Evolutionary conservation across 192 early-diverging fungal species (phyloP), one percentile per base, ranked within the genome.

Genomic region (Coemansia sp.): DNA sequence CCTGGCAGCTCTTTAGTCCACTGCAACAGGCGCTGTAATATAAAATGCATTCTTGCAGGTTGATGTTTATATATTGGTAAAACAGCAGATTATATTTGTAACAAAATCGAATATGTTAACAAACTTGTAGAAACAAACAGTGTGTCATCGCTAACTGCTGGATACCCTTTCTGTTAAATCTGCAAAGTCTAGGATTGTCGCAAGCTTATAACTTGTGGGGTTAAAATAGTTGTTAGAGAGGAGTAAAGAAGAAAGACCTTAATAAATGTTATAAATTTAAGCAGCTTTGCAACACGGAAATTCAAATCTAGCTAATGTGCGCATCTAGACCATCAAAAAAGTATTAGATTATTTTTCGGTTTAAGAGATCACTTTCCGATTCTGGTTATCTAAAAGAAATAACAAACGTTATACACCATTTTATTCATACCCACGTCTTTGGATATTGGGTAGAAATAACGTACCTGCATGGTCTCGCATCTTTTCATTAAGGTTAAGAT

Each of bases 1-100:
- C 80, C 75, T 3, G 72, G 71, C 36, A 77, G 54, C 14, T 71
- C 67, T 10, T 24, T 51, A 51, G 63, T 58, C 78, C 78, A 81
- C 27, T 81, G 65, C 5, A 36, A 61, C 9, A 81, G 53, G 39
- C 73, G 65, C 36, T 56, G 32, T 5, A 72, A 9, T 52, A 75
- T 42, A 54, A 72, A 75, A 36, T 65, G 56, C 72, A 80, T 75
- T 4, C 8, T 14, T 5, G 50, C 11, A 7, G 27, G 39, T 14
- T 17, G 39, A 0, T 17, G 39, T 17, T 17, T 46, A 17, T 46
- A 46, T 46, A 14, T 46, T 14, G 11, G 39, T 46, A 17, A 39
- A 9, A 46, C 33, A 17, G 39, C 11, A 17, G 11, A 46, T 46
- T 46, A 46, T 17, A 46, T 1, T 46, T 5, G 10, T 36, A 46